These are phyloP conservation scores for Alternaria atra DNA, from an alignment of 2,329 filamentous ascomycete genomes.

Conservation along the genomic window DNA sequence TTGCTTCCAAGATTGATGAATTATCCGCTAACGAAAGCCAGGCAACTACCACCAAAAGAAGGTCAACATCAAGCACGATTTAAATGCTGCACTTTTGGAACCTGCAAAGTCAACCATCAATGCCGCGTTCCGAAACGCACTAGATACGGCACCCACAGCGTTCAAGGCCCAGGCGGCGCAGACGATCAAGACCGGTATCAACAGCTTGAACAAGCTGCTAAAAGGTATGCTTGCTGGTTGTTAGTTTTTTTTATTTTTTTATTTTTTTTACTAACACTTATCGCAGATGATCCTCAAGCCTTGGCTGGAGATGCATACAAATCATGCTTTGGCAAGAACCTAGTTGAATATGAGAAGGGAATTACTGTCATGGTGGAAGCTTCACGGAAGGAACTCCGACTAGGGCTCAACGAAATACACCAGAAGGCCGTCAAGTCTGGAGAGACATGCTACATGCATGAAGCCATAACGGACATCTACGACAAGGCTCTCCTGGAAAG, in stretches of 20 bases:
- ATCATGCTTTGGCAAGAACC: slow-evolving; percentile 13
- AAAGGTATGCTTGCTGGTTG: slow-evolving; percentile 2
- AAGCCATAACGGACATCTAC: slow-evolving; percentile 25
- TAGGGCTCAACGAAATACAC: slow-evolving; percentile 1
- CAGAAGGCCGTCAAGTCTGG: not conserved
- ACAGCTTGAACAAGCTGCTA: slow-evolving; percentile 2
- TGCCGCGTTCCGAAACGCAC: not conserved
- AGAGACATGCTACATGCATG: slow-evolving; percentile 18
- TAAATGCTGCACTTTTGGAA: slow-evolving; percentile 11
- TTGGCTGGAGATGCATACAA: slow-evolving; percentile 20
- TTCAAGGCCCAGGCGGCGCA: slow-evolving; percentile 16
- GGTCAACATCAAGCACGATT: slow-evolving; percentile 1
- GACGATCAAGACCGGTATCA: not conserved
- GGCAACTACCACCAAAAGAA: slow-evolving; percentile 17
- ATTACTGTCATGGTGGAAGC: slow-evolving; percentile 6
- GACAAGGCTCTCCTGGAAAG: not conserved
- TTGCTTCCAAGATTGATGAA: not conserved
- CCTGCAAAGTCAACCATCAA: not conserved
- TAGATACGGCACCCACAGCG: not conserved
- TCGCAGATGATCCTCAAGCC: slow-evolving; percentile 16
- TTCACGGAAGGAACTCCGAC: slow-evolving; percentile 4
- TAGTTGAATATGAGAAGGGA: not conserved
- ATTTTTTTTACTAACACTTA: not conserved
- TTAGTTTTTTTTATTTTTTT: not conserved
- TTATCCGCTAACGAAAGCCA: not conserved